These are phyloP conservation scores for Chamaecrista fasciculata DNA, from an alignment of 306 rosid species.

Conservation along the genomic window DNA sequence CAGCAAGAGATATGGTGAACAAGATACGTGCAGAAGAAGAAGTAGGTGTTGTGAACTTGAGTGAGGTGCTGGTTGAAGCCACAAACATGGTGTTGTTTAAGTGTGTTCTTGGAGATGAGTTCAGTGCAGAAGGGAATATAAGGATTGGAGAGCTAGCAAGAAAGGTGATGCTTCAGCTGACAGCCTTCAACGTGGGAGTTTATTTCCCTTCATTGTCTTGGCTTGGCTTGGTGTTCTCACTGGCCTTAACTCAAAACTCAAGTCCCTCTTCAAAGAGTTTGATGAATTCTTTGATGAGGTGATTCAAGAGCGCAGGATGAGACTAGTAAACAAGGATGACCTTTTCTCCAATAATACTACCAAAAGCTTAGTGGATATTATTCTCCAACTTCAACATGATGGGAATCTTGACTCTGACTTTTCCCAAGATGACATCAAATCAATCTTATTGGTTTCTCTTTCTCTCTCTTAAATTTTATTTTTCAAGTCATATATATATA, in stretches of 20 bases:
- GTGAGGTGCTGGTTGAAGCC: slow-evolving; percentile 24
- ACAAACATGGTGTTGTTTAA: slow-evolving; percentile 23
- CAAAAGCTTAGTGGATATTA: slow-evolving; percentile 34
- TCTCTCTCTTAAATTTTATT: too few species aligned
- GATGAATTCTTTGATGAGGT: slow-evolving; percentile 30
- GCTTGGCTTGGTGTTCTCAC: slow-evolving; percentile 39
- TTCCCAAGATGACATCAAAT: slow-evolving; percentile 31
- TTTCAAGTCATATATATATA: too few species aligned
- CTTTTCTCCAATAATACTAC: not conserved
- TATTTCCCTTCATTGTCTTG: slow-evolving; percentile 26
- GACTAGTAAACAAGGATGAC: not conserved
- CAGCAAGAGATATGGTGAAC: too few species aligned
- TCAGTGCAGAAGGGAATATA: not conserved
- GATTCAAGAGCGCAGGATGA: slow-evolving; percentile 15
- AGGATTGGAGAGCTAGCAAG: slow-evolving; percentile 18
- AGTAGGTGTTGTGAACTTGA: slow-evolving; percentile 22
- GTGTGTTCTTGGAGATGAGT: slow-evolving; percentile 27
- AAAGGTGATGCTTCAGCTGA: slow-evolving; percentile 1
- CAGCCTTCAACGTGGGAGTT: slow-evolving; percentile 34
- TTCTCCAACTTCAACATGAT: slow-evolving; percentile 28
- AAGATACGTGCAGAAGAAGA: slow-evolving; percentile 1
- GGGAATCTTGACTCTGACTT: slow-evolving; percentile 6
- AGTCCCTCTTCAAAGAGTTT: slow-evolving; percentile 13
- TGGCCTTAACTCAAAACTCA: slow-evolving; percentile 22
- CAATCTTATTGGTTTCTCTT: slow-evolving; percentile 28